Evolutionary conservation across 1,284 basidiomycete genomes (phyloP).

Genomic region (Pholiota adiposa): DNA sequence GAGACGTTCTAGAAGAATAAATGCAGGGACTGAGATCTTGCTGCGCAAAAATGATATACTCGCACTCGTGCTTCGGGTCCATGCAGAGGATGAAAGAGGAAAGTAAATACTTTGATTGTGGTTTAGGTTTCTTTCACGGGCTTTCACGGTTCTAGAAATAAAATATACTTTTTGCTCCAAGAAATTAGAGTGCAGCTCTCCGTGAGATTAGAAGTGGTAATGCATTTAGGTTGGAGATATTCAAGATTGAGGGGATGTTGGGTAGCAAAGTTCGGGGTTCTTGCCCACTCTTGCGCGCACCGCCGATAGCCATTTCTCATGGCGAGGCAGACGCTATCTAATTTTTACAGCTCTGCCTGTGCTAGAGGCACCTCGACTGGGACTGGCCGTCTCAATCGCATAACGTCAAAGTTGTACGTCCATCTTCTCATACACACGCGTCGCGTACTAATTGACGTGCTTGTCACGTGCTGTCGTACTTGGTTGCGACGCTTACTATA

Average conservation of each 20-base stretch:
- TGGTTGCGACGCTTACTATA: too few relatives aligned
- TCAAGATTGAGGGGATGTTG: neutral
- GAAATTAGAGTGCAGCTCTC: neutral
- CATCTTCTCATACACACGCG: neutral
- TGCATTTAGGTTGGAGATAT: neutral
- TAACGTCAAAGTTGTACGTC: neutral
- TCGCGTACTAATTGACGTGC: too few relatives aligned
- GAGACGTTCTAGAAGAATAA: neutral
- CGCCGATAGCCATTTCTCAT: neutral
- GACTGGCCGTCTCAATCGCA: too few relatives aligned
- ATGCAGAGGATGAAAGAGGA: neutral
- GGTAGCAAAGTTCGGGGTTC: neutral
- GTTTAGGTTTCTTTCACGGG: neutral
- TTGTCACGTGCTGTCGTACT: neutral
- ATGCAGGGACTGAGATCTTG: neutral
- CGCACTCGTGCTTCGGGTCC: neutral
- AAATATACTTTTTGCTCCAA: neutral
- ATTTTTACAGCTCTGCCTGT: neutral
- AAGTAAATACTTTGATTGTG: neutral
- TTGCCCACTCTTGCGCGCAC: neutral
- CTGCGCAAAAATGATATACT: conserved; percentile 1
- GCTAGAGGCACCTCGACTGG: neutral
- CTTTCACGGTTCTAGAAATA: neutral
- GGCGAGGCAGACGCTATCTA: neutral
- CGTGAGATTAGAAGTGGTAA: neutral